Conservation (phyloP, 495 filamentous ascomycete genomes). For the Penicillium arizonense region DNA sequence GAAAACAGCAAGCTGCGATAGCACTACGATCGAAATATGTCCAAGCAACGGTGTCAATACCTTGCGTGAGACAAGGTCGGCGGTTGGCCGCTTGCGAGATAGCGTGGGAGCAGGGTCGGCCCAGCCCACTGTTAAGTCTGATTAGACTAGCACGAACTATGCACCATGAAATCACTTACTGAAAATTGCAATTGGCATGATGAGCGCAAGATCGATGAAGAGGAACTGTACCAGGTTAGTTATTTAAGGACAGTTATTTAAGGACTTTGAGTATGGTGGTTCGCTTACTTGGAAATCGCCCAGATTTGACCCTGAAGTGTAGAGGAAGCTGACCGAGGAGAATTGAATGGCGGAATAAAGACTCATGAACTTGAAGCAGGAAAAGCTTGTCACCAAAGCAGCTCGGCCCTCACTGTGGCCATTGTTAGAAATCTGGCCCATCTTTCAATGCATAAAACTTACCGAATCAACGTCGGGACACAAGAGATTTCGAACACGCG, state of each 20-base stretch:
- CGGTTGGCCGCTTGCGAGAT: constrained; percentile 81
- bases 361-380: constrained; percentile 99
- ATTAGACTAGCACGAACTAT: neutral
- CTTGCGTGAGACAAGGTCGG: constrained; percentile 90
- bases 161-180: constrained; percentile 51
- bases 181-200: constrained; percentile 94
- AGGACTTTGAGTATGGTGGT: neutral
- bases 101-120: constrained; percentile 77
- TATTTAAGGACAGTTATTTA: constrained; percentile 15
- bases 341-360: constrained; percentile 99
- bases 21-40: constrained; percentile 78
- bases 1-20: constrained; percentile 74
- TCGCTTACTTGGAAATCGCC: constrained; percentile 83
- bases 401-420: constrained; percentile 78
- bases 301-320: constrained; percentile 91
- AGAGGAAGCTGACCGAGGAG: constrained; percentile 96
- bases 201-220: constrained; percentile 90
- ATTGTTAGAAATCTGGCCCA: neutral
- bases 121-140: constrained; percentile 75
- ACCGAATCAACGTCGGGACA: constrained; percentile 88
- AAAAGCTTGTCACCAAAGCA: constrained; percentile 94
- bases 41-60: constrained; percentile 87
- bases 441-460: constrained; percentile 18
- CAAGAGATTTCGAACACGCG: constrained; percentile 95
- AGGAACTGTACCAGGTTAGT: constrained; percentile 59